Conservation (phyloP, 2,329 filamentous ascomycete genomes). For the Fusarium hostae region DNA sequence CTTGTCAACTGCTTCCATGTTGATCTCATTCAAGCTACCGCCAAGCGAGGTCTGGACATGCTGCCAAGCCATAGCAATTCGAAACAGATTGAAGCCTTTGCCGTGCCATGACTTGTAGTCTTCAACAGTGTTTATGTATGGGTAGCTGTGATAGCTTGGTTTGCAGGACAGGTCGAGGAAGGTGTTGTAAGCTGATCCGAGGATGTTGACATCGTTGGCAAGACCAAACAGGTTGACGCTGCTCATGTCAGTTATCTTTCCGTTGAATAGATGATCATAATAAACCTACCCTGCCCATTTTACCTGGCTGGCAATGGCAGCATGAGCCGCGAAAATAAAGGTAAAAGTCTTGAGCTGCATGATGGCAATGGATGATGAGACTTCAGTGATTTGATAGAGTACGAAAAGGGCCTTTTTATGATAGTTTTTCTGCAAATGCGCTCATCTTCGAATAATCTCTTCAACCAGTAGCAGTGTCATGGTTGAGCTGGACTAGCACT, state of each 20-base stretch:
- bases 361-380: neutral
- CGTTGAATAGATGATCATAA: fast-evolving
- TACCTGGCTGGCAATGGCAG: neutral
- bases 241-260: neutral
- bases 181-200: neutral
- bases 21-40: neutral
- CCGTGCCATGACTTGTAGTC: neutral
- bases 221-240: slow-evolving; percentile 1
- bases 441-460: neutral
- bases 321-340: neutral
- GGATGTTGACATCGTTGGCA: slow-evolving; percentile 4
- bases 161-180: neutral
- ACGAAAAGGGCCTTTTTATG: neutral
- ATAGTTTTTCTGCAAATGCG: fast-evolving
- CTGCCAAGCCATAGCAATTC: slow-evolving; percentile 1
- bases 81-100: neutral
- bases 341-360: neutral
- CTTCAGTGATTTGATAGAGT: too few species aligned
- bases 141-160: neutral
- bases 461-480: neutral
- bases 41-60: neutral
- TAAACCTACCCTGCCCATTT: neutral
- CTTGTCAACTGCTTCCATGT: neutral
- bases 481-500: neutral
- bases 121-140: neutral